phyloP scores from a whole-genome alignment of 306 rosid species.

The Styphnolobium japonicum region DNA sequence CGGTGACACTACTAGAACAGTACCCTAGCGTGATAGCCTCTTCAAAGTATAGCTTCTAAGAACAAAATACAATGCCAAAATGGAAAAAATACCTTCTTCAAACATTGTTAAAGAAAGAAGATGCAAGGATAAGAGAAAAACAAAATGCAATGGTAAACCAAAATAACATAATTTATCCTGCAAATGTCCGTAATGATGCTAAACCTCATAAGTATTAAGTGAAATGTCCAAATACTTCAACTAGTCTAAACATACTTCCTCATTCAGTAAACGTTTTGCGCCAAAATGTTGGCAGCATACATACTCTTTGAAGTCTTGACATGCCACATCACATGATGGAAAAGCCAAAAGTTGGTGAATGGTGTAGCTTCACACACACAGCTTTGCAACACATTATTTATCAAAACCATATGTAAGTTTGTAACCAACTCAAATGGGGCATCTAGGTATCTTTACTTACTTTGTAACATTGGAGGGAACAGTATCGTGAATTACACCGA shows the following conservation, averaged over 20 bases:
- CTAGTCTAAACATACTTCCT: not conserved
- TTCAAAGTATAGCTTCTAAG: not conserved
- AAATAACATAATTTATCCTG: not conserved
- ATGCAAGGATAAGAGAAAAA: not conserved
- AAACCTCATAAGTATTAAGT: not conserved
- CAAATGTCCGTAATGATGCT: not conserved
- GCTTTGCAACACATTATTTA: not conserved
- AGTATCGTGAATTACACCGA: conserved; percentile 86
- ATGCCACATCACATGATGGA: not conserved
- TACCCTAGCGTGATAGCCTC: not conserved
- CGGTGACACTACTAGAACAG: not conserved
- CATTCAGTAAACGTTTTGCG: not conserved
- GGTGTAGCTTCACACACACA: not conserved
- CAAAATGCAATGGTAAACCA: conserved; percentile 1
- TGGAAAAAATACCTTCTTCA: not conserved
- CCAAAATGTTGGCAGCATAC: not conserved
- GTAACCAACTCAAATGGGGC: not conserved
- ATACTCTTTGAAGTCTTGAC: not conserved
- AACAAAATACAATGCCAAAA: not conserved
- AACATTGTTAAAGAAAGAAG: not conserved
- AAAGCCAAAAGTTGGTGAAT: not conserved
- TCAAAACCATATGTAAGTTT: not conserved
- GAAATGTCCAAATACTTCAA: not conserved
- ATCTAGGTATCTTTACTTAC: conserved; percentile 30
- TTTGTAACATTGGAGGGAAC: conserved; percentile 87